Percentiles rank a stretch among this genome's conserved stretches.
These are phyloP conservation scores for Trichoderma lentiforme DNA, from an alignment of 2,329 filamentous ascomycete genomes.

Conservation along the genomic window DNA sequence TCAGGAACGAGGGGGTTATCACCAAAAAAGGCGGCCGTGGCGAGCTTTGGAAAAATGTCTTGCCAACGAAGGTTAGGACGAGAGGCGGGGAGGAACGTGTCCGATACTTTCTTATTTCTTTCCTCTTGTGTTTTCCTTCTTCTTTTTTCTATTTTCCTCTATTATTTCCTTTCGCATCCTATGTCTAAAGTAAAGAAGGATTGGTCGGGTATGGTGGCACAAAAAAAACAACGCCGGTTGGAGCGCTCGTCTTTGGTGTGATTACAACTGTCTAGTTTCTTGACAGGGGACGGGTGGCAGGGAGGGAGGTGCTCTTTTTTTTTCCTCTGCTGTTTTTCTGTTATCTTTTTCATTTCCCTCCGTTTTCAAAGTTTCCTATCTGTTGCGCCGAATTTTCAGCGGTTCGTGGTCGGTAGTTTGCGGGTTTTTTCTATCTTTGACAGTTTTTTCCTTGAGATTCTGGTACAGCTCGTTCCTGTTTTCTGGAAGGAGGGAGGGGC, in stretches of 20 bases:
- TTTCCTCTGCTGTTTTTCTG: neutral
- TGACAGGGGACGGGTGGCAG: constrained; percentile 10
- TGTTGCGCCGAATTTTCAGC: constrained; percentile 18
- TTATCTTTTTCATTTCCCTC: neutral
- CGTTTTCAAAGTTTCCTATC: neutral
- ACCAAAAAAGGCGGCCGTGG: constrained; percentile 18
- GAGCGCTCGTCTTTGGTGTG: constrained; percentile 18
- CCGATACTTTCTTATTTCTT: neutral
- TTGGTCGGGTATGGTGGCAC: constrained; percentile 15
- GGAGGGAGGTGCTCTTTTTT: constrained; percentile 5
- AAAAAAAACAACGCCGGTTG: constrained; percentile 13
- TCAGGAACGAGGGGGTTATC: neutral
- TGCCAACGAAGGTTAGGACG: neutral
- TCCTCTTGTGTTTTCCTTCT: neutral
- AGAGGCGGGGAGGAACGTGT: neutral
- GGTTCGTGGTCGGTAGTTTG: constrained; percentile 18
- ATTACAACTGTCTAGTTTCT: constrained; percentile 16
- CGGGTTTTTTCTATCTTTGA: constrained; percentile 8
- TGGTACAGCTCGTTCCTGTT: neutral
- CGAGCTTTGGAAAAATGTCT: constrained; percentile 18
- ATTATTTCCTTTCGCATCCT: constrained; percentile 16
- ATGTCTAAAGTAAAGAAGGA: constrained; percentile 17
- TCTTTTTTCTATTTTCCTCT: constrained; percentile 11
- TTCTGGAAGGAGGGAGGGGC: neutral
- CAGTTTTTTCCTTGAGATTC: neutral